These are phyloP conservation scores for Piper longum DNA, from an alignment of 164 flowering plant genomes.

Conservation along the genomic window DNA sequence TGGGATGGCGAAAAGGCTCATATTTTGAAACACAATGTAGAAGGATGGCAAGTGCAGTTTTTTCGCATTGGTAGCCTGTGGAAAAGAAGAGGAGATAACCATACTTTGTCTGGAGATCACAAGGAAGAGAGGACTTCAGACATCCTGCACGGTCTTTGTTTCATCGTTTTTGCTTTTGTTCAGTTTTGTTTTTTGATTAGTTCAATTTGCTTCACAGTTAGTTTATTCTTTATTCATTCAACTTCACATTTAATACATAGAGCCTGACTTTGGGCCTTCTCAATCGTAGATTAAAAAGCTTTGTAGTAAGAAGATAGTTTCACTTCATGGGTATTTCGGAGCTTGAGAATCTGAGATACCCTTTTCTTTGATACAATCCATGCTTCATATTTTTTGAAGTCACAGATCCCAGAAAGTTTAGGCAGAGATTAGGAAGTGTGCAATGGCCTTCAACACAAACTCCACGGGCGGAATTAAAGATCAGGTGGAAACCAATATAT, in stretches of 20 bases:
- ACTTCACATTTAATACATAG: no score
- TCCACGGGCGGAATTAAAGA: no score
- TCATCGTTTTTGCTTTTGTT: not conserved
- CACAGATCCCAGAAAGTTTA: no score
- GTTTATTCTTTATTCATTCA: no score
- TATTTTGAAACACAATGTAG: not conserved
- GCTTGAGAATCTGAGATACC: not conserved
- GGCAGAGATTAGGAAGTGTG: no score
- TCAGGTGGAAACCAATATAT: not conserved
- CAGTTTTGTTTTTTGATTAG: no score
- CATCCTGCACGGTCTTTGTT: not conserved
- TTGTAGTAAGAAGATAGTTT: no score
- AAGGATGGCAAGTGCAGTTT: not conserved
- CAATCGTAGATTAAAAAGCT: not conserved
- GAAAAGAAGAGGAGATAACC: not conserved
- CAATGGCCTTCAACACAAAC: no score
- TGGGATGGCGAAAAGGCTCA: not conserved
- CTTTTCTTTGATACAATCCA: not conserved
- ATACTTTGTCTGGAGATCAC: not conserved
- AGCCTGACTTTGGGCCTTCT: not conserved
- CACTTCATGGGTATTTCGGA: not conserved
- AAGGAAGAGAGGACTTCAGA: not conserved
- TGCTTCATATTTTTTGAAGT: no score
- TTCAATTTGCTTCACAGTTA: no score
- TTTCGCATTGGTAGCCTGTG: not conserved